Base-by-base conservation (phyloP, 1,139 yeast species). In the Yamadazyma spencermartinsiae region DNA sequence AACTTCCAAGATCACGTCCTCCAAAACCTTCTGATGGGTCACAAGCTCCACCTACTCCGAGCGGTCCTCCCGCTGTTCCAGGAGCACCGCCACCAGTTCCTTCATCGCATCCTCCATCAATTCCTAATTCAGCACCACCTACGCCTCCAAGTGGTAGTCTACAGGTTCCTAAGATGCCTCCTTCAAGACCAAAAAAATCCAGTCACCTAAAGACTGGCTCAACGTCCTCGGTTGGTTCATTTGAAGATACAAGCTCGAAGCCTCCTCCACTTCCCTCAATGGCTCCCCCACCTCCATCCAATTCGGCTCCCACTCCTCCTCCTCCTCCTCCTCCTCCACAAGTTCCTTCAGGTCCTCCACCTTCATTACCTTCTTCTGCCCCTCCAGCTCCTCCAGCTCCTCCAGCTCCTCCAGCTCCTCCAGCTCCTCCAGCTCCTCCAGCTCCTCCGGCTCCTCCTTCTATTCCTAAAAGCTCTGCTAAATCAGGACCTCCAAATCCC, bases 171-270 rank as follows among this genome's bases (percentile, higher is more conserved):
- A 56, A 58, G 35, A 48, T 67, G 41, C 70, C 68, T 1, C 60
- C 69, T 7, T 52, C 53, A 6, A 53, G 61, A 35, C 66, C 57
- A 24, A 58, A 47, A 44, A 66, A 68, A 44, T 61, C 68, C 5
- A 49, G 55, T 4, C 71, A 66, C 44, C 50, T 62, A 44, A 59
- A 56, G 10, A 47, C 39, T 14, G 20, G 28, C 16, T 48, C 52
- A 1, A 33, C 35, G 20, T 40, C 50, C 16, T 58, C 63, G 1
- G 42, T 40, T 3, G 46, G 49, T 10, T 58, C 62, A 21, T 45
- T 49, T 33, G 63, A 42, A 21, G 42, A 39, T n/a, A 26, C 49
- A 4, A 35, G 16, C 14, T 26, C 29, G 12, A 26, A 13, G 14
- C 16, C 53, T 10, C 30, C 40, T 9, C 36, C 43, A 45, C 43